Evolutionary conservation across 139 green algal genomes (phyloP), one percentile per base, ranked within the genome.

Genomic region (Astrephomene gubernaculifera): DNA sequence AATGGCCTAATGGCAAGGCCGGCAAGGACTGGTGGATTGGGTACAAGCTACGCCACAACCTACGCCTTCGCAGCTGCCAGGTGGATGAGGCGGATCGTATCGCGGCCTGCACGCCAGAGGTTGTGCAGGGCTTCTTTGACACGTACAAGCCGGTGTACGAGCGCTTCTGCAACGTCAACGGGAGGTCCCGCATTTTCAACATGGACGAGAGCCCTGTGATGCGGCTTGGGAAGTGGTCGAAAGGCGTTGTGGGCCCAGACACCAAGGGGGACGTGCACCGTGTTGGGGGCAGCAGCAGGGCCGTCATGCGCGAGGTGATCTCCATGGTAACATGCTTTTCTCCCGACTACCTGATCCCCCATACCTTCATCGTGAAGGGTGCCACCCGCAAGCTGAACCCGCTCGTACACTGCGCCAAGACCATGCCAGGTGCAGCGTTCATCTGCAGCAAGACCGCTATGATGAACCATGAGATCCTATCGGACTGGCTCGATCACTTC

Each of bases 101-200:
- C n/a, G n/a, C n/a, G n/a, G n/a, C n/a, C n/a, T n/a, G n/a, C n/a
- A n/a, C n/a, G n/a, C n/a, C n/a, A n/a, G n/a, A n/a, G n/a, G n/a
- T n/a, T n/a, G n/a, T n/a, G n/a, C n/a, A n/a, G n/a, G n/a, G 63
- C 79, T 64, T 4, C 79, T 85, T 43, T n/a, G 69, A 67, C 21
- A 8, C 24, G 1, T 67, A 71, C 31, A 71, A 1, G 33, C 64
- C 64, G 10, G 12, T 71, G 36, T 72, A 71, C 64, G 35, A 1
- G 1, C 33, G 17, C 2, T 33, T 45, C 27, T 49, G 9, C 35
- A 33, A 27, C 35, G 44, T 45, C 33, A 41, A 49, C 64, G 64
- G 64, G 19, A 9, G 6, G 9, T 29, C 5, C 33, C 64, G 64
- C 64, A 49, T 71, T 1, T 71, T 41, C 35, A 49, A 71, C 64